Evolutionary conservation across 805 yeast genomes (phyloP).

Genomic region (Yarrowia sp.): DNA sequence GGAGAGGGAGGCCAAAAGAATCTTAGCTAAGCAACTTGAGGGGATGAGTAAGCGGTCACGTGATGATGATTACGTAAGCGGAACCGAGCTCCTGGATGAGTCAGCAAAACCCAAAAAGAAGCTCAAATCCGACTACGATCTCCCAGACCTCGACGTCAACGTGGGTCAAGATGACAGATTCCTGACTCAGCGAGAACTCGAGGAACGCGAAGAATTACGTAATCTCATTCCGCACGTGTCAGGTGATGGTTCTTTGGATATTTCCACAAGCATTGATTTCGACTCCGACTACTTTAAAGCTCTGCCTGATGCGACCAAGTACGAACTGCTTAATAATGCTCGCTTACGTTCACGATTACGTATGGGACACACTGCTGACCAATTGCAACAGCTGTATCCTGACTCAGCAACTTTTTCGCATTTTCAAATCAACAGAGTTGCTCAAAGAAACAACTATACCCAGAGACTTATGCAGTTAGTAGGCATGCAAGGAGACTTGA

Average conservation of each 20-base stretch:
- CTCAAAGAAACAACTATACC: constrained; percentile 84
- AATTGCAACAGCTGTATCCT: constrained; percentile 76
- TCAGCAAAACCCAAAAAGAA: neutral
- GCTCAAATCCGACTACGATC: constrained; percentile 35
- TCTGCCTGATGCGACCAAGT: constrained; percentile 83
- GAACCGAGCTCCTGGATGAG: neutral
- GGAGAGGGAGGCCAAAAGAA: constrained; percentile 69
- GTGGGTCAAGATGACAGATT: constrained; percentile 66
- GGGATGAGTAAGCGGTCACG: neutral
- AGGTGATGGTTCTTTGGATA: constrained; percentile 12
- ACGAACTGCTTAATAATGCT: constrained; percentile 79
- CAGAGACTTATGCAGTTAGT: constrained; percentile 80
- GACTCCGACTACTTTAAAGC: constrained; percentile 70
- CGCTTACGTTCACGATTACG: constrained; percentile 82
- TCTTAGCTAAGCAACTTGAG: constrained; percentile 64
- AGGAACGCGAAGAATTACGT: constrained; percentile 45
- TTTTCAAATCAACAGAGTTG: constrained; percentile 90
- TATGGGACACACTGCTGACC: constrained; percentile 94
- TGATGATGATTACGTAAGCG: neutral
- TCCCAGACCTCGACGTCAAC: constrained; percentile 44
- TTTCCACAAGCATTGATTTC: constrained; percentile 61
- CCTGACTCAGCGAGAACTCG: constrained; percentile 68
- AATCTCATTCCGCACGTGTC: constrained; percentile 32
- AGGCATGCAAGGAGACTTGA: constrained; percentile 61
- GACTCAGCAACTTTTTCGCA: constrained; percentile 84